phyloP scores from a whole-genome alignment of 2,329 filamentous ascomycete genomes.

The Alternaria dauci region DNA sequence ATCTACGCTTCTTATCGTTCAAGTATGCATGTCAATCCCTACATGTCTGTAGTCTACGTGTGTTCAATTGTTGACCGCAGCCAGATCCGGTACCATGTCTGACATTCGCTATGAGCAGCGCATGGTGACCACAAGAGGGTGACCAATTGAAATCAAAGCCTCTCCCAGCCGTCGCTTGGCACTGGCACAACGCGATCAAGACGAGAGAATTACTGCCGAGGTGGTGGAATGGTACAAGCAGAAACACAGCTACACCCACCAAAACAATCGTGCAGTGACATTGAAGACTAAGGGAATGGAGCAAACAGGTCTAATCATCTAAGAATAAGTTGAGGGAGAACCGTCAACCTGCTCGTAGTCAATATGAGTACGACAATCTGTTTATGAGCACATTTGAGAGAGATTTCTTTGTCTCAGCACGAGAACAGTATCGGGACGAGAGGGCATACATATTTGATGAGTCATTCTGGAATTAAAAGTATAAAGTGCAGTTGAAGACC shows the following conservation, averaged over 20 bases:
- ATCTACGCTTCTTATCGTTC: neutral
- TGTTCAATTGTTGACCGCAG: neutral
- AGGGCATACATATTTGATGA: too few species aligned
- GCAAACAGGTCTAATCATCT: too few species aligned
- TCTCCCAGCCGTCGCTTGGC: neutral
- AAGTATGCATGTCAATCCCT: neutral
- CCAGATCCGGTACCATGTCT: neutral
- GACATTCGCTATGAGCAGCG: neutral
- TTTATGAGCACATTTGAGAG: neutral
- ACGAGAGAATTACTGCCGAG: neutral
- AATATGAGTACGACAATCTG: neutral
- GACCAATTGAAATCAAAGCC: neutral
- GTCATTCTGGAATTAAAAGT: neutral
- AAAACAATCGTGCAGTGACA: neutral
- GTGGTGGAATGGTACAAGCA: neutral
- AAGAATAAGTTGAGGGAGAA: neutral
- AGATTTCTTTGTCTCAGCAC: neutral
- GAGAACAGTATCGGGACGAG: neutral
- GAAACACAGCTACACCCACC: neutral
- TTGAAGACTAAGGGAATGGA: too few species aligned
- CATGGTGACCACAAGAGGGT: neutral
- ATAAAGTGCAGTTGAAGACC: neutral
- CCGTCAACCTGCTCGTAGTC: neutral
- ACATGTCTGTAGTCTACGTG: neutral
- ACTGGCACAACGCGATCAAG: neutral